phyloP scores from a whole-genome alignment of 1,284 basidiomycete genomes.

The Cutaneotrichosporon sp. region DNA sequence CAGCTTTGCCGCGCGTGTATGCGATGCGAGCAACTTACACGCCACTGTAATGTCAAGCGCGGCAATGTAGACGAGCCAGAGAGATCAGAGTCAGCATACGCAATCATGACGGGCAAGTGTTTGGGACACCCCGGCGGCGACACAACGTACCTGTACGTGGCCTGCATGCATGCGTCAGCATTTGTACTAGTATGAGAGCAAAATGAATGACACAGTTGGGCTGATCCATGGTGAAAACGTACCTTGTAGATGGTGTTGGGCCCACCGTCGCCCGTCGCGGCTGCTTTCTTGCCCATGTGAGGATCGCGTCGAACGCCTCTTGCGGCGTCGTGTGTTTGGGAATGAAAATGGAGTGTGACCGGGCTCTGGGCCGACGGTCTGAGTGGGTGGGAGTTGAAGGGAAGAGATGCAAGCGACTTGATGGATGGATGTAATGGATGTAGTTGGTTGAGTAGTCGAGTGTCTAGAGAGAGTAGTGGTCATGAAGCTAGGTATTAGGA shows the following conservation, averaged over 20 bases:
- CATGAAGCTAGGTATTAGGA: not conserved
- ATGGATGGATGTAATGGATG: not conserved
- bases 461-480: not conserved
- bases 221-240: slow-evolving; percentile 14
- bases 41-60: slow-evolving; percentile 39
- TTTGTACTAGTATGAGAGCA: not conserved
- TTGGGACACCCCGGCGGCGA: not conserved
- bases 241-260: slow-evolving; percentile 48
- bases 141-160: slow-evolving; percentile 34
- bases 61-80: not conserved
- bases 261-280: slow-evolving; percentile 30
- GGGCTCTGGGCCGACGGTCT: not conserved
- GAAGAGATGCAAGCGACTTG: not conserved
- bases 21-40: slow-evolving; percentile 46
- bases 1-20: not conserved
- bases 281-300: slow-evolving; percentile 35
- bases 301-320: slow-evolving; percentile 6
- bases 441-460: not conserved
- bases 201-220: not conserved
- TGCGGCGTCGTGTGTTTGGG: not conserved
- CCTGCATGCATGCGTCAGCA: slow-evolving; percentile 27
- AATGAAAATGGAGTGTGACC: not conserved
- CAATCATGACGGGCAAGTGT: not conserved
- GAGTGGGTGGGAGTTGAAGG: not conserved
- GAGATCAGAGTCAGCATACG: slow-evolving; percentile 13